These are phyloP conservation scores for Diaporthe ampelina DNA, from an alignment of 2,329 filamentous ascomycete genomes.

Conservation along the genomic window DNA sequence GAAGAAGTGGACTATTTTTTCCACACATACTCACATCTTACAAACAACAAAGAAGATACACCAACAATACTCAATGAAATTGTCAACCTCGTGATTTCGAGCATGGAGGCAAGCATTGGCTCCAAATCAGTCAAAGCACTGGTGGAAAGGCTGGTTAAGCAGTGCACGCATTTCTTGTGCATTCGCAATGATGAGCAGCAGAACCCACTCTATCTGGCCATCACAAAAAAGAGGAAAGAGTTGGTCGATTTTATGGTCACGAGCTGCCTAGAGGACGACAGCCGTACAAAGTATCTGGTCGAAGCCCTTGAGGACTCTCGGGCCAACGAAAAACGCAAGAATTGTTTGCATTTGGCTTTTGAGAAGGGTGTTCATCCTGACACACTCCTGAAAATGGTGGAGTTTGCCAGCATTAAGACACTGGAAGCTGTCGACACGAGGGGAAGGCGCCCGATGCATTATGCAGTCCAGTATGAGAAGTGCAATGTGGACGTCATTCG, in stretches of 20 bases:
- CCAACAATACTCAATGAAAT: neutral
- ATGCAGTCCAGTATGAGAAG: neutral
- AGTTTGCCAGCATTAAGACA: neutral
- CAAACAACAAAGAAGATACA: neutral
- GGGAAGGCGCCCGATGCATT: neutral
- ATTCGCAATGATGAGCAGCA: neutral
- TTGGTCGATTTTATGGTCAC: neutral
- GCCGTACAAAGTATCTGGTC: neutral
- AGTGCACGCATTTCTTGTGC: neutral
- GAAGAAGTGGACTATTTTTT: neutral
- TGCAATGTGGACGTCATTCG: neutral
- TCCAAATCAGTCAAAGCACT: neutral
- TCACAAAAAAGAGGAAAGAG: neutral
- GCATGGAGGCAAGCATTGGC: neutral
- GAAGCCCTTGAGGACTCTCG: neutral
- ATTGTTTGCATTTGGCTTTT: constrained; percentile 14
- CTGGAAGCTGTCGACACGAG: neutral
- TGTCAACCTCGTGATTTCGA: neutral
- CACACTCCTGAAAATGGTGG: neutral
- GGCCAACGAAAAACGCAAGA: neutral
- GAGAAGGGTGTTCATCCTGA: neutral
- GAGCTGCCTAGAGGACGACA: neutral
- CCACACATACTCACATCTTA: neutral
- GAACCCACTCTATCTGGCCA: constrained; percentile 7
- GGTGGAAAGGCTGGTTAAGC: neutral